A percentile compares a stretch with the other conserved stretches of the same genome.
These are phyloP conservation scores for Podospora sp. DNA, from an alignment of 495 filamentous ascomycete species.

Conservation along the genomic window DNA sequence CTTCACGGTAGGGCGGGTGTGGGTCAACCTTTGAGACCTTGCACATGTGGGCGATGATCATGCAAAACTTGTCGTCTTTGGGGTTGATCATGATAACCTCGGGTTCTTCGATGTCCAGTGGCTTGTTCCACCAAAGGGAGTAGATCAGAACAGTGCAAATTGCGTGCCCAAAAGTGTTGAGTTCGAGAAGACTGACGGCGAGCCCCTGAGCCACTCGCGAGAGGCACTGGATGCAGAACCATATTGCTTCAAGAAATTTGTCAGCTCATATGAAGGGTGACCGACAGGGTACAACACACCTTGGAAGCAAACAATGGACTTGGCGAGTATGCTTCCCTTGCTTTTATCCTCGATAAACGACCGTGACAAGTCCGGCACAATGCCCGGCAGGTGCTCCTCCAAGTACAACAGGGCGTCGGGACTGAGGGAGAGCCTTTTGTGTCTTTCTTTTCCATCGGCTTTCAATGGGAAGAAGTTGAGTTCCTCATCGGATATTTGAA, in stretches of 20 bases:
- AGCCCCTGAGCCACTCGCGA: constrained; percentile 20
- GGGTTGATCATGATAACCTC: constrained; percentile 5
- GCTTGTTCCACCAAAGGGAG: constrained; percentile 26
- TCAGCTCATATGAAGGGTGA: background rate
- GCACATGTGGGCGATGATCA: constrained; percentile 8
- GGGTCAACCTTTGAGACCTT: background rate
- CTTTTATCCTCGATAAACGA: background rate
- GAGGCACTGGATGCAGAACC: constrained; percentile 40
- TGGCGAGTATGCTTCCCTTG: constrained; percentile 2
- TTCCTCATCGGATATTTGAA: background rate
- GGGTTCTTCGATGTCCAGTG: constrained; percentile 12
- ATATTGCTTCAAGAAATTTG: constrained; percentile 22
- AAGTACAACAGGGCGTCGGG: background rate
- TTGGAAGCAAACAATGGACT: constrained; percentile 8
- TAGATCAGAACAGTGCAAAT: constrained; percentile 41
- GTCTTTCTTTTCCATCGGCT: background rate
- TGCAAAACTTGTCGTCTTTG: background rate
- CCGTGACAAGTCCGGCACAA: background rate
- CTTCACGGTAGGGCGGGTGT: background rate
- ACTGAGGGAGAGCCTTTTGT: background rate
- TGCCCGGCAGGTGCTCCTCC: background rate
- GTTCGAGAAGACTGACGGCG: constrained; percentile 38
- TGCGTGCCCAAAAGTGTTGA: constrained; percentile 43
- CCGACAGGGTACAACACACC: background rate
- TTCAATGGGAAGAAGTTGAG: background rate